Base-by-base conservation (phyloP, 192 early-diverging fungal genomes). In the Gigaspora rosea region DNA sequence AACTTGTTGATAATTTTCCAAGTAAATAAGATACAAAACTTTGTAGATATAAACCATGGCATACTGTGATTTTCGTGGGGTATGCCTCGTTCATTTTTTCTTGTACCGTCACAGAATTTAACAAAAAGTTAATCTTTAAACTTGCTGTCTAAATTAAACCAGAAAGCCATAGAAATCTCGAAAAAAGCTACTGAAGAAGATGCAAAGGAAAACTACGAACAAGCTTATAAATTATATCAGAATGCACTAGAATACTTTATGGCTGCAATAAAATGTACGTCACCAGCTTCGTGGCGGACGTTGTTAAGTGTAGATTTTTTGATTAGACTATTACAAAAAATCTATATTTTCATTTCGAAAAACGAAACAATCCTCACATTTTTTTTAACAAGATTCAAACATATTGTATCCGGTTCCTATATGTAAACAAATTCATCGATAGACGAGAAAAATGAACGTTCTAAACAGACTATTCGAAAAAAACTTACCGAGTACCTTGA, bases 361-460 rank as follows among this genome's bases (percentile, higher is more conserved):
- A 54, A 54, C 12, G 18, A 54, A 54, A 18, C 10, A 54, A 54
- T 54, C 18, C 12, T 54, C 12, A 1, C 12, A 18, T 54, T 18
- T 54, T 18, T 18, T 18, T 65, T 22, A 41, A 65, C 63, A 65
- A 65, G 0, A 27, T 65, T n/a, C 32, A 35, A 65, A 65, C 8
- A 65, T 15, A 36, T 32, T 64, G 22, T 64, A 20, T 7, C 27
- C 18, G 18, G 27, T 41, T 32, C 13, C 15, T 41, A 36, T 41
- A 22, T 32, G 8, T 3, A 41, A 41, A 41, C 41, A 2, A 15
- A 65, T 3, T 52, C 13, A 54, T 56, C 13, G 13, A 56, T 80
- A 95, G 93, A 99, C 80, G 96, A 99, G 82, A 98, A 98, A 85
- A 96, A 97, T 79, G 96, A 97, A 65, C 87, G 89, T 73, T 82